Conservation (phyloP, 2,329 filamentous ascomycete genomes). For the Nemania sp. region DNA sequence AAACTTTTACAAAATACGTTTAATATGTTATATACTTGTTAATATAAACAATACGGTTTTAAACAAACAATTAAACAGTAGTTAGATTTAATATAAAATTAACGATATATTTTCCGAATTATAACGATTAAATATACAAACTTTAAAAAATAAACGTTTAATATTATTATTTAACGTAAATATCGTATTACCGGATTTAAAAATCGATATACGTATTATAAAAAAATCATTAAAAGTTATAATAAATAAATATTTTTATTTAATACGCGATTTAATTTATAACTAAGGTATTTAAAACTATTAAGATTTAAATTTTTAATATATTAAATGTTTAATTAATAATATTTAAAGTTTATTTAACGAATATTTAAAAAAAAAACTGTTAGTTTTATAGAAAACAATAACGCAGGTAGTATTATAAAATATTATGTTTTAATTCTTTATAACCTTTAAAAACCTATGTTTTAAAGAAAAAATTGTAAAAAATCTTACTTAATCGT, state of each 20-base stretch:
- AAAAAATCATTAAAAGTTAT: not conserved
- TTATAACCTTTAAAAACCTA: too few species aligned
- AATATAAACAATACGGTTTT: not conserved
- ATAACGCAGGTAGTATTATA: not conserved
- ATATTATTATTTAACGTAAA: not conserved
- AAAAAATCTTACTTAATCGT: too few species aligned
- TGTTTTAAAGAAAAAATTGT: too few species aligned
- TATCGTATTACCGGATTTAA: too few species aligned
- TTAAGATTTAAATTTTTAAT: not conserved
- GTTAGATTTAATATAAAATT: not conserved
- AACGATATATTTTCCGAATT: not conserved
- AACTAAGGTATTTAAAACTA: not conserved
- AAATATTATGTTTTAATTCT: not conserved
- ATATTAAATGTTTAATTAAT: not conserved
- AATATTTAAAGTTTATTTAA: not conserved
- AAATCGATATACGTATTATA: too few species aligned
- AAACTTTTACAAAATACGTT: not conserved
- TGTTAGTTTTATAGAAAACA: not conserved
- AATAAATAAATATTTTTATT: not conserved
- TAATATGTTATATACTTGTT: not conserved
- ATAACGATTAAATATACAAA: not conserved
- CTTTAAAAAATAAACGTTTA: not conserved
- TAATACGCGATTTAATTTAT: not conserved
- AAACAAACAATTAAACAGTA: not conserved
- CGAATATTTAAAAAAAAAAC: not conserved